Percentiles rank a stretch among this genome's conserved stretches.
Evolutionary conservation across 106 monocot species (phyloP).

Genomic region (Phalaenopsis aphrodite): DNA sequence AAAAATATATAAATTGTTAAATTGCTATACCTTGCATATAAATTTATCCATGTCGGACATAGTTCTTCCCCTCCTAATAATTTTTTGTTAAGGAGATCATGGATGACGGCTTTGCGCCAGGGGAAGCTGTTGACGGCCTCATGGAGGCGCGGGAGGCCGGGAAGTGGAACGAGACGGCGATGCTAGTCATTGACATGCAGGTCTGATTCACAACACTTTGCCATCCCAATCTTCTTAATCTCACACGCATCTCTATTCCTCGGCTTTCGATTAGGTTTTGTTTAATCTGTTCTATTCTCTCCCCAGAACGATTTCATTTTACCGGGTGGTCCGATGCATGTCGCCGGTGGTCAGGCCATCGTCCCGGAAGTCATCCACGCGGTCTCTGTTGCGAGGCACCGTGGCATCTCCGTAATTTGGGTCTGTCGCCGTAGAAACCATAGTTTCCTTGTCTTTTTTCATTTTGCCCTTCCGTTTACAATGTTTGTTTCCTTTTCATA

Average conservation of each 20-base stretch:
- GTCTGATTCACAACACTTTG: constrained; percentile 8
- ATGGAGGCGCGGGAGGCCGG: constrained; percentile 1
- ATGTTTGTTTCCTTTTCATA: neutral
- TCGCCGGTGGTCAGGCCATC: constrained; percentile 48
- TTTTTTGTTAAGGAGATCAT: too few relatives aligned
- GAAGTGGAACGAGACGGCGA: constrained; percentile 61
- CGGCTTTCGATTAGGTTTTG: neutral
- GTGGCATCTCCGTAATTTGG: constrained; percentile 70
- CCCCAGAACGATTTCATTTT: constrained; percentile 84
- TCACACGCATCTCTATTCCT: neutral
- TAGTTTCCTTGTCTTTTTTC: neutral
- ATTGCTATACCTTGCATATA: too few relatives aligned
- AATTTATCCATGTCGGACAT: too few relatives aligned
- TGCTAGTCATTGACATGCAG: constrained; percentile 99
- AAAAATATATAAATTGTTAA: too few relatives aligned
- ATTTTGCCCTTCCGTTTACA: neutral
- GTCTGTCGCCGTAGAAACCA: constrained; percentile 18
- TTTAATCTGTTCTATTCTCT: neutral
- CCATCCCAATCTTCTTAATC: neutral
- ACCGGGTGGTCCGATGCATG: constrained; percentile 50
- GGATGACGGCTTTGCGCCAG: too few relatives aligned
- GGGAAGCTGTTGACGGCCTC: neutral
- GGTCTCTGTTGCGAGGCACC: constrained; percentile 54
- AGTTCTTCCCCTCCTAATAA: too few relatives aligned
- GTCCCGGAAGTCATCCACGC: constrained; percentile 61